Conservation (phyloP, 2,329 filamentous ascomycete genomes). For the Aspergillus neotritici region DNA sequence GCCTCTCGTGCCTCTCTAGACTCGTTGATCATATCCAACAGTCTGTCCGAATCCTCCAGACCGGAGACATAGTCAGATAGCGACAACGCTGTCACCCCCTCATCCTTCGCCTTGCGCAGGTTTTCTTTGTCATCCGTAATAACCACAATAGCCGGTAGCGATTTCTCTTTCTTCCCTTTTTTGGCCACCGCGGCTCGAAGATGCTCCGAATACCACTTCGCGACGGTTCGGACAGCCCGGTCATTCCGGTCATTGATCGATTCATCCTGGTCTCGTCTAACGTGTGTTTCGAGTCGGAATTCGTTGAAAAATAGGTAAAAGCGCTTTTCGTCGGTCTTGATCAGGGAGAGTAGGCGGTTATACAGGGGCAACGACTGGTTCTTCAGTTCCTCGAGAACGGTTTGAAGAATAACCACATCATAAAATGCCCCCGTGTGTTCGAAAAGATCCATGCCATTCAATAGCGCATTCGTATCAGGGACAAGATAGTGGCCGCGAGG, state of each 20-base stretch:
- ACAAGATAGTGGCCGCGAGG: constrained; percentile 88
- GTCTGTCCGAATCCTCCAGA: constrained; percentile 73
- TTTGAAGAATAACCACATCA: constrained; percentile 94
- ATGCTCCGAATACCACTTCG: constrained; percentile 86
- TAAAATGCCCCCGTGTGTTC: constrained; percentile 88
- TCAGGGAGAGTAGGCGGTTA: constrained; percentile 83
- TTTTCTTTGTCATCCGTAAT: constrained; percentile 90
- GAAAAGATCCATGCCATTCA: constrained; percentile 95
- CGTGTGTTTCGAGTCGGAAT: constrained; percentile 86
- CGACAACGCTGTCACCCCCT: constrained; percentile 62
- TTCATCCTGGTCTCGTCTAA: constrained; percentile 68
- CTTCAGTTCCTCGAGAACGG: constrained; percentile 90
- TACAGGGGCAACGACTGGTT: constrained; percentile 92
- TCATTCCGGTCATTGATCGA: constrained; percentile 96
- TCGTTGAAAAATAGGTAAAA: constrained; percentile 99
- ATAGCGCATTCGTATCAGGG: constrained; percentile 90
- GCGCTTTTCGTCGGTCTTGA: constrained; percentile 92
- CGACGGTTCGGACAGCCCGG: constrained; percentile 76
- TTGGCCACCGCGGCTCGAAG: constrained; percentile 57
- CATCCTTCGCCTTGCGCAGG: constrained; percentile 70
- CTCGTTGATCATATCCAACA: constrained; percentile 91
- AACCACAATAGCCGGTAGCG: constrained; percentile 76
- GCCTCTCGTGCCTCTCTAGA: constrained; percentile 62
- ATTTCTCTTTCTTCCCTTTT: constrained; percentile 48
- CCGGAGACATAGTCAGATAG: constrained; percentile 73